Evolutionary conservation across 225 moss, liverwort and hornwort species (phyloP), one percentile per base, ranked within the genome.

Genomic region (Physcomitrium patens): DNA sequence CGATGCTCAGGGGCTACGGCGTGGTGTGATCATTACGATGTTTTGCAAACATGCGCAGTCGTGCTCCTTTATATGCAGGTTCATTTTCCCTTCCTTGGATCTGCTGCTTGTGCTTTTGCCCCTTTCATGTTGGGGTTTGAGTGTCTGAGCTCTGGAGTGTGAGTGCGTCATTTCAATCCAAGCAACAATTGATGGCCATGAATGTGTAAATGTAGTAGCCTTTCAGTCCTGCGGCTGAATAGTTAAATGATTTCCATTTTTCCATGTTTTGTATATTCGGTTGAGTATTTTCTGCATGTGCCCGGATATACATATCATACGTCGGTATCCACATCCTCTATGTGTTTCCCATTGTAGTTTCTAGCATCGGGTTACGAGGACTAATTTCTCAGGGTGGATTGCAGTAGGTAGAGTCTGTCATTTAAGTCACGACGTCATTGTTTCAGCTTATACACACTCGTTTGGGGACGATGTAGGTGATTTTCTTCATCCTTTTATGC

Each of bases 31-130:
- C 78, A 81, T 65, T 82, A 81, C 60, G 81, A 85, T 85, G 76
- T 76, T 69, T 78, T 85, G 69, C 85, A 85, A 64, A 82, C 81
- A 15, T 76, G 76, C 72, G 78, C 76, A 63, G 53, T 97, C 71
- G 83, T 94, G 67, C 91, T 97, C 52, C 94, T 97, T 55, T 97
- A 94, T 77, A 50, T 93, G 80, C 97, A 96, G 94, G 96, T 93
- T 72, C 26, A 7, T 18, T 14, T 51, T 13, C 5, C 0, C 19
- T 23, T 59, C 9, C 3, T 71, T 44, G 68, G 51, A 41, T 9
- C 16, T 42, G 45, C 24, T 26, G 59, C 10, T 26, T 12, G 47
- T 47, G 64, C 37, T 41, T 55, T 7, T 55, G 45, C 6, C 18
- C 17, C 18, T 12, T 14, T 14, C 49, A 49, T 18, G 53, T 53